Conservation (phyloP, 2,329 filamentous ascomycete species). For the Microascus cirrosus region DNA sequence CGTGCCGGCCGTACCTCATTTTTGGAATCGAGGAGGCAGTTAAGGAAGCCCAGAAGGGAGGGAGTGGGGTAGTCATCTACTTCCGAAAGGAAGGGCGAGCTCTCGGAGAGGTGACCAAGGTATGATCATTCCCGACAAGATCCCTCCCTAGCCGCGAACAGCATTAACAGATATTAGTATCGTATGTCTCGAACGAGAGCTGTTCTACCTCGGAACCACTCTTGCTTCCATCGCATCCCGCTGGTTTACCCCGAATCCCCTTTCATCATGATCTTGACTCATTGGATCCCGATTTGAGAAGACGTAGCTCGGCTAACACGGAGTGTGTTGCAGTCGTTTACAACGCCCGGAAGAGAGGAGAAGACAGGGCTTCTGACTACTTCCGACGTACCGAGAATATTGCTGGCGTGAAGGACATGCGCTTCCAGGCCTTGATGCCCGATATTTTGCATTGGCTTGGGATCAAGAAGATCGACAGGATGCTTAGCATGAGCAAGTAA, state of each 20-base stretch:
- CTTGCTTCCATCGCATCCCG: not conserved
- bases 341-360: conserved; percentile 71
- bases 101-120: conserved; percentile 90
- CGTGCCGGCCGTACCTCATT: conserved; percentile 88
- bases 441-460: conserved; percentile 97
- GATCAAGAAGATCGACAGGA: conserved; percentile 95
- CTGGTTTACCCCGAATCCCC: not conserved
- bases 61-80: conserved; percentile 92
- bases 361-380: conserved; percentile 78
- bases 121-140: conserved; percentile 30
- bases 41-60: conserved; percentile 89
- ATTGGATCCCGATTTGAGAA: not conserved
- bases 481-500: conserved; percentile 97
- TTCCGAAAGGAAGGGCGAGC: conserved; percentile 96
- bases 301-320: not conserved
- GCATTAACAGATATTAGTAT: conserved; percentile 6
- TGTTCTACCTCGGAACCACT: not conserved
- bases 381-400: conserved; percentile 98
- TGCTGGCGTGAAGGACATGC: conserved; percentile 92
- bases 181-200: conserved; percentile 7
- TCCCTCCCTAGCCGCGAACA: not conserved
- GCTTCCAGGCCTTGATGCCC: conserved; percentile 96
- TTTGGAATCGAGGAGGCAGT: conserved; percentile 97
- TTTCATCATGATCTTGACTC: not conserved
- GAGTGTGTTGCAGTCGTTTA: conserved; percentile 41